Base-by-base conservation (phyloP, 306 rosid species). In the Malus asiatica region DNA sequence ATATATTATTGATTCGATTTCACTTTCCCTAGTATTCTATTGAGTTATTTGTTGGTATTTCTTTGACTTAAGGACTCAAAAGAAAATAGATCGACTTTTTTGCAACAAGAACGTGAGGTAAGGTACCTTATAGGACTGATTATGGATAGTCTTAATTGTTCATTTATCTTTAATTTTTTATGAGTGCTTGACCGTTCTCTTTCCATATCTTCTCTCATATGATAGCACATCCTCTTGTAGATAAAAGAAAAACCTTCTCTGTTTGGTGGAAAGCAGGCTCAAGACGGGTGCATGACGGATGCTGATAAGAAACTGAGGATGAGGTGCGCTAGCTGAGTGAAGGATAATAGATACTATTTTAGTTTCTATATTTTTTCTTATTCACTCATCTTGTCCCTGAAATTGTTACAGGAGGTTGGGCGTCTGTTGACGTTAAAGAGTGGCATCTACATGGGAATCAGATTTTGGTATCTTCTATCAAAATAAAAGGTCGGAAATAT, bases 1-100 rank as follows among this genome's bases (percentile, higher is more conserved):
- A 38, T 20, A n/a, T 25, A 71, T 61, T 9, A 35, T 29, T 19
- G 68, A 73, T 13, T 75, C 22, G 67, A 73, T 59, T 61, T 76
- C 13, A 66, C 55, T 79, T 66, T 44, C 46, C 46, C 33, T 68
- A 22, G 67, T 74, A 68, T 58, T 75, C 53, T 79, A 72, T 72
- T 89, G 87, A 90, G 77, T 85, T 81, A 25, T 88, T 78, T 80
- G 59, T 87, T n/a, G 73, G 46, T 35, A 4, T 60, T 68, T 75
- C 76, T 84, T 86, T 79, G 93, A 79, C 84, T 85, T 79, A 84
- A 96, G 99, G 97, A 87, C 79, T 89, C 88, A 64, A 96, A 96
- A 93, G 99, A 92, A 90, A 96, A 96, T 79, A 89, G 86, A 78
- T 85, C 74, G 67, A 78, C 76, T 74, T 77, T 87, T 81, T 83